Conservation (phyloP, 2,329 filamentous ascomycete genomes). For the Beauveria bassiana region DNA sequence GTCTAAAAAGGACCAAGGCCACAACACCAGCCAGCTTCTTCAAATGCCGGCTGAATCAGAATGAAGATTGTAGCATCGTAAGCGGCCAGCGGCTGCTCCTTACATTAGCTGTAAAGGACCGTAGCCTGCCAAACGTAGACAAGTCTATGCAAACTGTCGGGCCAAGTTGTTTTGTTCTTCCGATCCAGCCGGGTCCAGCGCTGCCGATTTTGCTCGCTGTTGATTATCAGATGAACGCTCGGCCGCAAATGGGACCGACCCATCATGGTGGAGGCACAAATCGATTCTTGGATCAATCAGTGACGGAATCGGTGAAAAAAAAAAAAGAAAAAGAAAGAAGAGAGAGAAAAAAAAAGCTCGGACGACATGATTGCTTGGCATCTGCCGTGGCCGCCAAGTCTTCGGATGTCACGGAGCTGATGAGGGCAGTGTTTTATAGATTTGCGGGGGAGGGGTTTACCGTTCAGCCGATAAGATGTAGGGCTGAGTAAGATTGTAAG, state of each 20-base stretch:
- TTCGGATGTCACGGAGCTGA: background rate
- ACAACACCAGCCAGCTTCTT: too few relatives aligned
- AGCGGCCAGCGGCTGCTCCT: too few relatives aligned
- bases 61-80: too few relatives aligned
- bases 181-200: background rate
- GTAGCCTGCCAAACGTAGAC: too few relatives aligned
- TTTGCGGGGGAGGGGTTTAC: background rate
- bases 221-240: conserved; percentile 15
- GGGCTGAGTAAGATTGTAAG: background rate
- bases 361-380: too few relatives aligned
- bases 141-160: too few relatives aligned
- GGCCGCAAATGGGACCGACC: background rate
- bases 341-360: background rate
- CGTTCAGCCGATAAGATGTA: background rate
- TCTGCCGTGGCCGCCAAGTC: background rate
- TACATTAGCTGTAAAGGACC: too few relatives aligned
- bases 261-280: background rate
- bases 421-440: background rate
- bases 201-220: background rate
- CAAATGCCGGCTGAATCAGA: too few relatives aligned
- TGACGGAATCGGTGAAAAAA: background rate
- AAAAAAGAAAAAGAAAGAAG: background rate
- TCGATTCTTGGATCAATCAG: background rate
- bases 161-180: background rate
- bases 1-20: too few relatives aligned